Evolutionary conservation across 2,329 filamentous ascomycete genomes (phyloP).

Genomic region (Alternaria longipes): DNA sequence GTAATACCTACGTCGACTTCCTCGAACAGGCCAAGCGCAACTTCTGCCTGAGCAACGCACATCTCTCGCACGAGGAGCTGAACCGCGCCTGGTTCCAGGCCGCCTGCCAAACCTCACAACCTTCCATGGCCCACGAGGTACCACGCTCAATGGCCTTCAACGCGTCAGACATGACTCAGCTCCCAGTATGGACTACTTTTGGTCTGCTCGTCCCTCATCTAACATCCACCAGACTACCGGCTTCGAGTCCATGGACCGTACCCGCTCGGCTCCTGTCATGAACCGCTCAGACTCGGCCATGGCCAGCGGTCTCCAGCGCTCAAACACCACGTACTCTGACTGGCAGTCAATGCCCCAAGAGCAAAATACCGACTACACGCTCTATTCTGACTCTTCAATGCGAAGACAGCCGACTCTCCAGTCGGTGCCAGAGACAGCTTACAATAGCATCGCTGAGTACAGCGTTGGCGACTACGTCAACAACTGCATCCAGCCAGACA

Average conservation of each 20-base stretch:
- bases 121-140: conserved; percentile 39
- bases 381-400: conserved; percentile 40
- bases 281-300: conserved; percentile 41
- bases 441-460: conserved; percentile 45
- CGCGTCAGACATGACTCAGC: conserved; percentile 32
- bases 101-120: conserved; percentile 27
- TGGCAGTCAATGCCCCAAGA: conserved; percentile 38
- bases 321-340: conserved; percentile 31
- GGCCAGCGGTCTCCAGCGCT: conserved; percentile 32
- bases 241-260: conserved; percentile 44
- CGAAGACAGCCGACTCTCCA: conserved; percentile 34
- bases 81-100: conserved; percentile 48
- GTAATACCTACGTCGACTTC: conserved; percentile 34
- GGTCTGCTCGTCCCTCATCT: conserved; percentile 38
- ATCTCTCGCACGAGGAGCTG: conserved; percentile 48
- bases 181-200: conserved; percentile 48
- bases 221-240: conserved; percentile 39
- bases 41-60: conserved; percentile 46
- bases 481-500: conserved; percentile 39
- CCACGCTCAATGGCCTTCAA: conserved; percentile 48
- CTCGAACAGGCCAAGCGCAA: conserved; percentile 49
- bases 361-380: conserved; percentile 41
- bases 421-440: conserved; percentile 34
- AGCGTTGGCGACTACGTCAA: conserved; percentile 49
- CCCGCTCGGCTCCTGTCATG: conserved; percentile 49